Conservation (phyloP, 257 asterid genomes). For the Solanum stenotomum region DNA sequence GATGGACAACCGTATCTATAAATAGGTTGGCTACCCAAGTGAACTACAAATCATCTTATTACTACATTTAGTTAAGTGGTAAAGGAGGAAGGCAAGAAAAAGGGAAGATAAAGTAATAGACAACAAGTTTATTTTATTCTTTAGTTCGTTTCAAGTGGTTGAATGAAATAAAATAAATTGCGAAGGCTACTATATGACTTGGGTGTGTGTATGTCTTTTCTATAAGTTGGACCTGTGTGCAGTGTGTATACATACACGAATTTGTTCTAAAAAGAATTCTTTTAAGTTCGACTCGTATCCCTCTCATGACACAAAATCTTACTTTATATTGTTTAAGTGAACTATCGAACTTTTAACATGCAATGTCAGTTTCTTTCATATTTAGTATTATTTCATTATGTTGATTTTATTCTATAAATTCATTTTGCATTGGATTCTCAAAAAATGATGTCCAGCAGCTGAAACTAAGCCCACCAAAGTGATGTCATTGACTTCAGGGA, state of each 20-base stretch:
- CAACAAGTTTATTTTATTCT: background rate
- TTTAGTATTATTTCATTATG: background rate
- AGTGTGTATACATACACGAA: background rate
- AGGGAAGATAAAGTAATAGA: background rate
- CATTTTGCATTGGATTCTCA: constrained; percentile 48
- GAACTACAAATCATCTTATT: background rate
- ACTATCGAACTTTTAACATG: background rate
- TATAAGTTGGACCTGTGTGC: background rate
- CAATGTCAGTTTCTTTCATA: background rate
- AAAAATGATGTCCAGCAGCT: constrained; percentile 39
- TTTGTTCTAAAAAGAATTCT: background rate
- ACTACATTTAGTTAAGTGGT: background rate
- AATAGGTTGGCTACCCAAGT: background rate
- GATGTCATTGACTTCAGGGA: constrained; percentile 65
- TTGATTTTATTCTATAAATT: background rate
- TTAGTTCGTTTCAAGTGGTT: background rate
- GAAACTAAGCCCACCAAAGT: constrained; percentile 69
- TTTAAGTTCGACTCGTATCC: background rate
- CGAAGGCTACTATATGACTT: background rate
- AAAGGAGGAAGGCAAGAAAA: background rate
- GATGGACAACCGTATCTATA: background rate
- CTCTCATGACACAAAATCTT: background rate
- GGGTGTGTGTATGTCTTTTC: background rate
- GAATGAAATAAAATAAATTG: background rate
- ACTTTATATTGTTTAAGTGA: background rate